Percentiles rank a stretch among this genome's conserved stretches.
These are phyloP conservation scores for Beta vulgaris DNA, from an alignment of 148 eudicot species.

Conservation along the genomic window DNA sequence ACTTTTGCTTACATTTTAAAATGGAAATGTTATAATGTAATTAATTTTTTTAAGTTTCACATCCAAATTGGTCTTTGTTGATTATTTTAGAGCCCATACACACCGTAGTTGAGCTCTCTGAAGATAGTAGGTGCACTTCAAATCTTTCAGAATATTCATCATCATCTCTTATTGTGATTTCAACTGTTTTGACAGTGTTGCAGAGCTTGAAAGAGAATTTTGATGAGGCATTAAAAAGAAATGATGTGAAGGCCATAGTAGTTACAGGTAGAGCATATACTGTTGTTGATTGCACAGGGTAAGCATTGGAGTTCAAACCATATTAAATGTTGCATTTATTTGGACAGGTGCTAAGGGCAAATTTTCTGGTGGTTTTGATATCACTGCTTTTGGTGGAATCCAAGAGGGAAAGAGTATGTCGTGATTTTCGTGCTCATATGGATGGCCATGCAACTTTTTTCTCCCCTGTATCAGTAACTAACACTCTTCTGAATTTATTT, in stretches of 20 bases:
- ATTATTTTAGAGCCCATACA: not conserved
- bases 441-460: not conserved
- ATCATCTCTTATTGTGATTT: not conserved
- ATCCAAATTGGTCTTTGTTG: not conserved
- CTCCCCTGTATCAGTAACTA: not conserved
- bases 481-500: constrained; percentile 13
- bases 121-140: not conserved
- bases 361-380: constrained; percentile 96
- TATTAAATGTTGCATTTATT: constrained; percentile 16
- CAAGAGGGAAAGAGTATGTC: constrained; percentile 60
- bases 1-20: not conserved
- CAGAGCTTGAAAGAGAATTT: constrained; percentile 65
- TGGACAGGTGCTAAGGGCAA: constrained; percentile 78
- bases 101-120: not conserved
- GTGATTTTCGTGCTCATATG: not conserved
- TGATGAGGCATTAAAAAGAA: constrained; percentile 67
- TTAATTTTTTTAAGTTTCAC: not conserved
- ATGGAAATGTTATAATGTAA: too few relatives aligned
- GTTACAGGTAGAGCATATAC: constrained; percentile 59
- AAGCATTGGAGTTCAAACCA: constrained; percentile 1
- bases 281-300: constrained; percentile 3
- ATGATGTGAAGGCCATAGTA: constrained; percentile 96
- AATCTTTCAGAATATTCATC: not conserved
- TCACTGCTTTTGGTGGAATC: constrained; percentile 66
- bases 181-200: constrained; percentile 48